Percentiles rank a stretch among this genome's conserved stretches.
Evolutionary conservation across 2,329 filamentous ascomycete species (phyloP).

Genomic region (Exophiala mesophila): DNA sequence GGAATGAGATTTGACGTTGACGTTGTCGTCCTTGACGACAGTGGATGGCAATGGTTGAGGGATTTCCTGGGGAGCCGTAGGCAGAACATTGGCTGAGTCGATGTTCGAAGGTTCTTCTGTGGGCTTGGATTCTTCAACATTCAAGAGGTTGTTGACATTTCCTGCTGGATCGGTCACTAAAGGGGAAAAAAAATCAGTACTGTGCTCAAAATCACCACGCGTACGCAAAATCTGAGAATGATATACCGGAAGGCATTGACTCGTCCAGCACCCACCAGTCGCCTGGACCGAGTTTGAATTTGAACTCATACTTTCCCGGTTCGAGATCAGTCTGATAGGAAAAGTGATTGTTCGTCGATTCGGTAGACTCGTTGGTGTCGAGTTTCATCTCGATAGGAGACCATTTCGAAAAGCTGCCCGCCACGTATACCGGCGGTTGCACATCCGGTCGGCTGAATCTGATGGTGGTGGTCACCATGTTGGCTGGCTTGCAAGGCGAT

Average conservation of each 20-base stretch:
- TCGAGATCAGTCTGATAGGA: slow-evolving; percentile 52
- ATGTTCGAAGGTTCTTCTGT: slow-evolving; percentile 6
- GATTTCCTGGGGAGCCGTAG: too few relatives aligned
- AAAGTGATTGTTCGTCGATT: slow-evolving; percentile 51
- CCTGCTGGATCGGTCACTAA: slow-evolving; percentile 51
- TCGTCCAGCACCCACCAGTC: slow-evolving; percentile 70
- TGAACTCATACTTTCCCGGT: slow-evolving; percentile 64
- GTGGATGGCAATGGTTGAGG: too few relatives aligned
- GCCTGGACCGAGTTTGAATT: slow-evolving; percentile 62
- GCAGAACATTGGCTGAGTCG: background rate
- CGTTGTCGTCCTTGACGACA: too few relatives aligned
- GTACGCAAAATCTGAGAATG: too few relatives aligned
- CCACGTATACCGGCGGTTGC: slow-evolving; percentile 64
- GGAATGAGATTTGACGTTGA: background rate
- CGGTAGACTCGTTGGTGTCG: slow-evolving; percentile 43
- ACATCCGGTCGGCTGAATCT: slow-evolving; percentile 57
- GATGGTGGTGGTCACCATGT: slow-evolving; percentile 50
- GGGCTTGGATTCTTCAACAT: slow-evolving; percentile 7
- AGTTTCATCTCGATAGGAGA: slow-evolving; percentile 60
- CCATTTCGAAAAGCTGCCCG: slow-evolving; percentile 68
- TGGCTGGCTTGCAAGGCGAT: too few relatives aligned
- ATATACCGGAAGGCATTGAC: slow-evolving; percentile 53
- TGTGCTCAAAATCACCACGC: too few relatives aligned
- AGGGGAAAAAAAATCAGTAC: too few relatives aligned
- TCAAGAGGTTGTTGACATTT: slow-evolving; percentile 49